phyloP scores from a whole-genome alignment of 1,284 basidiomycete genomes.

The Malassezia arunalokei region DNA sequence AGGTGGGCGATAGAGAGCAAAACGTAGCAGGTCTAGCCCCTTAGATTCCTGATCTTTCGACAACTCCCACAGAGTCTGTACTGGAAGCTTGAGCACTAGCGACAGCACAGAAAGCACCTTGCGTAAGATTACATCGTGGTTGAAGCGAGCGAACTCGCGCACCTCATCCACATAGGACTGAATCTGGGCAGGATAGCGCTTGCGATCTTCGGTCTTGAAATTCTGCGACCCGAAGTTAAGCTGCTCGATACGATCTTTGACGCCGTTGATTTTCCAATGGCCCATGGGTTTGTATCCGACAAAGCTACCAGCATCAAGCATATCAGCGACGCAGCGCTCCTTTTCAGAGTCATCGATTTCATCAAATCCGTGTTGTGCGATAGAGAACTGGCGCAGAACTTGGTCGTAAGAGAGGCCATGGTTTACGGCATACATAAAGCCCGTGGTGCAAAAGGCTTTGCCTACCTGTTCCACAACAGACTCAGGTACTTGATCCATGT shows the following conservation, averaged over 20 bases:
- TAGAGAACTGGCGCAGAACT: constrained; percentile 41
- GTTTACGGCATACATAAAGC: constrained; percentile 44
- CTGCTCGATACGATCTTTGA: constrained; percentile 48
- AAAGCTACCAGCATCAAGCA: constrained; percentile 32
- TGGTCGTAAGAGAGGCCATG: constrained; percentile 37
- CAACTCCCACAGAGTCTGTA: constrained; percentile 48
- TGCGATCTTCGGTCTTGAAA: constrained; percentile 24
- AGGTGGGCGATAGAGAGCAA: constrained; percentile 48
- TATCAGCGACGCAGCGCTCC: constrained; percentile 35
- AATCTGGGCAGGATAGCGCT: constrained; percentile 27
- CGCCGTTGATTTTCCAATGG: constrained; percentile 47
- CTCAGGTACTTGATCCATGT: constrained; percentile 31
- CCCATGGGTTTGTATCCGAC: constrained; percentile 49
- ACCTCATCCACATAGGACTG: constrained; percentile 45
- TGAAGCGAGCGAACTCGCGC: constrained; percentile 44
- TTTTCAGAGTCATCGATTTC: constrained; percentile 32
- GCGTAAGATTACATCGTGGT: constrained; percentile 45
- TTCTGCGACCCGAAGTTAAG: constrained; percentile 48
- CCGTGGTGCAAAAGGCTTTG: constrained; percentile 29
- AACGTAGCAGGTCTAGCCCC: constrained; percentile 48
- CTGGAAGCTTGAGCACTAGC: constrained; percentile 48
- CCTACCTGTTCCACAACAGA: constrained; percentile 31
- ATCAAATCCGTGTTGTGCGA: constrained; percentile 42
- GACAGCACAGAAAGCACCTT: constrained; percentile 49
- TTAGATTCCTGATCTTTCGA: constrained; percentile 46